Evolutionary conservation across 2,329 filamentous ascomycete genomes (phyloP).

Genomic region (Dryadomyces sulphureus): DNA sequence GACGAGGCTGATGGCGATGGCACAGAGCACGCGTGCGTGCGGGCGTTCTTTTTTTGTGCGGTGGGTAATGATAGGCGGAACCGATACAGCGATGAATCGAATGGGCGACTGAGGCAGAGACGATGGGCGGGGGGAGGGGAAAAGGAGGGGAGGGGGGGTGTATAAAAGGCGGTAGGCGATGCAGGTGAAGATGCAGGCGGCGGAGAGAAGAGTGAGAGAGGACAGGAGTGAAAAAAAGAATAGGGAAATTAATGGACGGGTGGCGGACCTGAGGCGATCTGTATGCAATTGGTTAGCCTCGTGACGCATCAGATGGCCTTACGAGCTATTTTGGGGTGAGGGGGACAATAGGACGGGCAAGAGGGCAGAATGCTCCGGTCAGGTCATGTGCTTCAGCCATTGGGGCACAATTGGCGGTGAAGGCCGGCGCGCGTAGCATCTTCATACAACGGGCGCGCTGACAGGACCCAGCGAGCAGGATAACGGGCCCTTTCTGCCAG

Average conservation of each 20-base stretch:
- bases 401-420: conserved; percentile 7
- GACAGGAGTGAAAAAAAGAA: not conserved
- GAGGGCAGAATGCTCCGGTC: not conserved
- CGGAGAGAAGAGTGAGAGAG: not conserved
- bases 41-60: not conserved
- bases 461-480: not conserved
- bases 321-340: not conserved
- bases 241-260: conserved; percentile 5
- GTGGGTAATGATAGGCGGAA: not conserved
- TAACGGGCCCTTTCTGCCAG: too few species aligned
- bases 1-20: not conserved
- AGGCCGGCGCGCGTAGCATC: not conserved
- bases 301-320: conserved; percentile 9
- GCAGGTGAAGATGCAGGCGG: not conserved
- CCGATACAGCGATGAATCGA: too few species aligned
- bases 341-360: conserved; percentile 1
- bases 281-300: conserved; percentile 13
- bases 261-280: conserved; percentile 11
- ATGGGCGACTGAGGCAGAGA: too few species aligned
- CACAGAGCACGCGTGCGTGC: not conserved
- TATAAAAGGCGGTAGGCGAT: not conserved
- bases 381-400: conserved; percentile 6
- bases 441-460: not conserved
- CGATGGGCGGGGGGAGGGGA: not conserved
- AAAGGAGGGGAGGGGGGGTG: not conserved